Conservation (phyloP, 2,329 filamentous ascomycete genomes). For the Ciborinia camelliae region DNA sequence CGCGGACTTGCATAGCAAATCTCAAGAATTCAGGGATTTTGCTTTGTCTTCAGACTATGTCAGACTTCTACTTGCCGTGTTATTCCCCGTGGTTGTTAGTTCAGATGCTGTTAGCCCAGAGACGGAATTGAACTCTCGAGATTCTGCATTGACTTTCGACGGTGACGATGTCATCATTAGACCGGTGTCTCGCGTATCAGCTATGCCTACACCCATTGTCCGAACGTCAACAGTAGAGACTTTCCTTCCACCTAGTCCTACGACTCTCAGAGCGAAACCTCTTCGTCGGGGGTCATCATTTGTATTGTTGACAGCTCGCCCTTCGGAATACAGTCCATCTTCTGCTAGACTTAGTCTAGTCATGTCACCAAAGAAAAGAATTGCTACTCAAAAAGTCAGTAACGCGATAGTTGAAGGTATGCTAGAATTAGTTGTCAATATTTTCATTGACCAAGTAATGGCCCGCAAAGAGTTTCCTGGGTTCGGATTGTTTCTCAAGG, state of each 20-base stretch:
- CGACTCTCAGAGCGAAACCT: constrained; percentile 52
- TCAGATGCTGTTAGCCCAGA: constrained; percentile 79
- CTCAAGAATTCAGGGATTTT: constrained; percentile 77
- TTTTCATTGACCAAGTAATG: constrained; percentile 84
- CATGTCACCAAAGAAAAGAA: constrained; percentile 56
- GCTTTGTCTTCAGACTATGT: constrained; percentile 76
- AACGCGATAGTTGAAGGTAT: constrained; percentile 73
- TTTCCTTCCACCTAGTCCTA: constrained; percentile 45
- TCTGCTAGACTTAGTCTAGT: constrained; percentile 61
- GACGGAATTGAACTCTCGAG: constrained; percentile 79
- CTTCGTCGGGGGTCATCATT: constrained; percentile 86
- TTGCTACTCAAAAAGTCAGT: constrained; percentile 51
- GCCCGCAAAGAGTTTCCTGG: constrained; percentile 86
- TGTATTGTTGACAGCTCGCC: constrained; percentile 75
- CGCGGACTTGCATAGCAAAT: constrained; percentile 72
- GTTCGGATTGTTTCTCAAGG: constrained; percentile 79
- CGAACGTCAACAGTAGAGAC: constrained; percentile 63
- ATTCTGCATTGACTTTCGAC: constrained; percentile 78
- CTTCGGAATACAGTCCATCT: constrained; percentile 54
- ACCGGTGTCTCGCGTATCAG: constrained; percentile 48
- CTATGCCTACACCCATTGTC: constrained; percentile 64
- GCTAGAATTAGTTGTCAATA: constrained; percentile 70
- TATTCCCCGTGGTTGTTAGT: constrained; percentile 87
- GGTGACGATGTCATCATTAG: constrained; percentile 81
- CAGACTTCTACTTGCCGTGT: constrained; percentile 70